Conservation (phyloP, 768 basidiomycete species). For the Trametes meyenii region DNA sequence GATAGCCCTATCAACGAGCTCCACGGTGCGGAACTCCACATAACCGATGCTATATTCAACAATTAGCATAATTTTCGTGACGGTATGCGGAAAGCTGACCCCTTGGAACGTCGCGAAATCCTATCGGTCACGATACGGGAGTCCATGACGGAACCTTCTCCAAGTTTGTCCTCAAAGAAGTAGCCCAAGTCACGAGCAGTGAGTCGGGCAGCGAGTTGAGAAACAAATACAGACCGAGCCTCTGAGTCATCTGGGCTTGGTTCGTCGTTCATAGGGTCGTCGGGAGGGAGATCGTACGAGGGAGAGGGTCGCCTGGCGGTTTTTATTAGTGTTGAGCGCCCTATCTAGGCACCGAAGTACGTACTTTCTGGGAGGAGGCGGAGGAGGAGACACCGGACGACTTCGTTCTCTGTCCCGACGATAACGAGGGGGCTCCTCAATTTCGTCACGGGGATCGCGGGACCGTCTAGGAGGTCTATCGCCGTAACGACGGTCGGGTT, state of each 20-base stretch:
- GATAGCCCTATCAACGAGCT: constrained; percentile 89
- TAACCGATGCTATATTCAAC: constrained; percentile 80
- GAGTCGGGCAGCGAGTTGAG: constrained; percentile 95
- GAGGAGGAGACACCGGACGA: constrained; percentile 39
- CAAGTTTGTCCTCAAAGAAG: constrained; percentile 98
- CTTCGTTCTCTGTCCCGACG: constrained; percentile 47
- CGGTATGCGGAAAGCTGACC: constrained; percentile 55
- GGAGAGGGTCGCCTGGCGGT: constrained; percentile 66
- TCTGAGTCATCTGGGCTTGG: constrained; percentile 96
- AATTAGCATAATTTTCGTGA: neutral
- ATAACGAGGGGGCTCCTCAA: constrained; percentile 52
- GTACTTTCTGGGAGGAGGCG: constrained; percentile 17
- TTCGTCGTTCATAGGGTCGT: constrained; percentile 78
- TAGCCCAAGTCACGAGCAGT: constrained; percentile 97
- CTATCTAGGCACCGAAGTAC: constrained; percentile 47
- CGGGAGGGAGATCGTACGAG: constrained; percentile 62
- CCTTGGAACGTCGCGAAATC: constrained; percentile 95
- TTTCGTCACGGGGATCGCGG: constrained; percentile 62
- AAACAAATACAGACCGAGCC: constrained; percentile 97
- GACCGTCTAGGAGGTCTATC: constrained; percentile 45
- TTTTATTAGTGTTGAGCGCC: constrained; percentile 25
- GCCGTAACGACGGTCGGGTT: constrained; percentile 50
- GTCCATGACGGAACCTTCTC: constrained; percentile 92
- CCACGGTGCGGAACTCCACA: constrained; percentile 92
- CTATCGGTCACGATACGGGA: constrained; percentile 96